phyloP scores from a whole-genome alignment of 371 early-diverging fungal species.

The Mortierella sp. region DNA sequence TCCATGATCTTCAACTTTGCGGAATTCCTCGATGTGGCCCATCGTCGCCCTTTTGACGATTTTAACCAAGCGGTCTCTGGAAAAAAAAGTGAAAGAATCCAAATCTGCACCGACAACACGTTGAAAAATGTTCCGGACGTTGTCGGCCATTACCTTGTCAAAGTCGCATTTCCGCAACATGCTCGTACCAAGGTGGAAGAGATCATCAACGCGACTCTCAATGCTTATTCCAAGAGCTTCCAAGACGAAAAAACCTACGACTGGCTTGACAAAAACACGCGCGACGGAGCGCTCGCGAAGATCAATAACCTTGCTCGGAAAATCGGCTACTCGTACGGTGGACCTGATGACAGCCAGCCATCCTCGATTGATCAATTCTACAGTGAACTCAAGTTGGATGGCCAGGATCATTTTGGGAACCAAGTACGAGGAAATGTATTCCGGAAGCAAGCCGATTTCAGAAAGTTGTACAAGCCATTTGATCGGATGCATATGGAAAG shows the following conservation, averaged over 20 bases:
- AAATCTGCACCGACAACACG: too few relatives aligned
- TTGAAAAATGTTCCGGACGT: not conserved
- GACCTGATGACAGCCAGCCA: not conserved
- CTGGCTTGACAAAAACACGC: not conserved
- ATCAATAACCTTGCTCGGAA: not conserved
- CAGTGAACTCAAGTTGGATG: not conserved
- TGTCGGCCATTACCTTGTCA: not conserved
- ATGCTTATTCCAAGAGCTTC: not conserved
- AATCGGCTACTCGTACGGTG: not conserved
- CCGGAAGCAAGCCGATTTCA: not conserved
- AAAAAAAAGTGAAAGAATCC: not conserved
- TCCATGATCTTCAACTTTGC: slow-evolving; percentile 37
- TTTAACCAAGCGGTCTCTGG: slow-evolving; percentile 35
- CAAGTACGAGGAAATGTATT: not conserved
- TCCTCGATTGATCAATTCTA: not conserved
- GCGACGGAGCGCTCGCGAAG: not conserved
- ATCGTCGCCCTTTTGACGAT: too few relatives aligned
- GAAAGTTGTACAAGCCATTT: not conserved
- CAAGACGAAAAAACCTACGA: too few relatives aligned
- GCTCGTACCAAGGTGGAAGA: not conserved
- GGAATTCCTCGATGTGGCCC: slow-evolving; percentile 12
- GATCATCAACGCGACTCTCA: not conserved
- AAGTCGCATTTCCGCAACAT: not conserved
- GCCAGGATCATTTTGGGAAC: not conserved
- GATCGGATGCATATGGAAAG: too few relatives aligned